Conservation (phyloP, 345 rosid species). For the Brassica rapa region DNA sequence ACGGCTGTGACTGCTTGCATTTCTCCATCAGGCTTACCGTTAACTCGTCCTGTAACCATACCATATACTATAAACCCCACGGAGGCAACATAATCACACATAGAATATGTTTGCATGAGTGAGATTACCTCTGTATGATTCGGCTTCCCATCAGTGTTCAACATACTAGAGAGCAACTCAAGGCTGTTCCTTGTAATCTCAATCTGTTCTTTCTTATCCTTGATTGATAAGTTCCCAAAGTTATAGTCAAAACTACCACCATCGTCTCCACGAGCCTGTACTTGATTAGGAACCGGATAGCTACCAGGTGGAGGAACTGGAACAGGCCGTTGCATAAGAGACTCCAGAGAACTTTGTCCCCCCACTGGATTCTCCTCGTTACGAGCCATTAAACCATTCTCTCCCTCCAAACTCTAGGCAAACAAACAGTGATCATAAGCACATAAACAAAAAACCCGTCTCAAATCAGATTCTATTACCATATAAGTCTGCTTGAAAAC, state of each 20-base stretch:
- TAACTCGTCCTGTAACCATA: conserved; percentile 65
- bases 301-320: conserved; percentile 61
- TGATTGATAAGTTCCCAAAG: conserved; percentile 48
- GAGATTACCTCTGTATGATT: conserved; percentile 54
- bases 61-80: background rate
- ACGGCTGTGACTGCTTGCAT: conserved; percentile 72
- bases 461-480: conserved; percentile 40
- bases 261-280: conserved; percentile 34
- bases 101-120: background rate
- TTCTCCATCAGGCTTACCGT: conserved; percentile 69
- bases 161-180: conserved; percentile 75
- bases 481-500: conserved; percentile 74
- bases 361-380: conserved; percentile 41
- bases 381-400: conserved; percentile 33
- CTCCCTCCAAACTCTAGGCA: conserved; percentile 56
- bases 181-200: conserved; percentile 68
- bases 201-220: conserved; percentile 65
- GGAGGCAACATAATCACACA: no score
- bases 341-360: conserved; percentile 51
- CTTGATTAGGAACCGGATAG: conserved; percentile 53
- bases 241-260: conserved; percentile 38
- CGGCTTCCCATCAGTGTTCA: conserved; percentile 57
- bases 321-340: conserved; percentile 53
- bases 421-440: background rate
- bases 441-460: background rate